Conservation (phyloP, 768 basidiomycete genomes). For the Pisolithus microcarpus region DNA sequence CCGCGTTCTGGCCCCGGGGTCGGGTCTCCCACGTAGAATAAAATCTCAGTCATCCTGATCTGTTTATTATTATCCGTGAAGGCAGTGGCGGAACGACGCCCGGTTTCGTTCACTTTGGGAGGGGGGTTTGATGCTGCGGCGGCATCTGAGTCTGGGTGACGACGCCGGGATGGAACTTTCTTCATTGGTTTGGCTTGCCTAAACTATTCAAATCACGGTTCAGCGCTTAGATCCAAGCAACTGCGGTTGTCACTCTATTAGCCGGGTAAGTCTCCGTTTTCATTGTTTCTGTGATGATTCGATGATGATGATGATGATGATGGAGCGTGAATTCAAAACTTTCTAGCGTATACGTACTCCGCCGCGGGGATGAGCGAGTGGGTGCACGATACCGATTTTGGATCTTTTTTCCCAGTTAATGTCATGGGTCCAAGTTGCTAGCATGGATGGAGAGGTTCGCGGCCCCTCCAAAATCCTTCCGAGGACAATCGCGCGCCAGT, state of each 20-base stretch:
- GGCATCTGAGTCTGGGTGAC: conserved; percentile 58
- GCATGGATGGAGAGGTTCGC: too few relatives aligned
- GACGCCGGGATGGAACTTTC: conserved; percentile 59
- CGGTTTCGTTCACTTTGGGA: conserved; percentile 49
- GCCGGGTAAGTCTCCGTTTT: conserved; percentile 20
- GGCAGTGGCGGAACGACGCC: conserved; percentile 47
- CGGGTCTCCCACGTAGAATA: conserved; percentile 9
- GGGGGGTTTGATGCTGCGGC: conserved; percentile 48
- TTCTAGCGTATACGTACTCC: conserved; percentile 45
- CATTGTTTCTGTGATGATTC: not conserved
- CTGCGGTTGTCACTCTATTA: conserved; percentile 3
- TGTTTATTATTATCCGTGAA: conserved; percentile 50
- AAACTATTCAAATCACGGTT: not conserved
- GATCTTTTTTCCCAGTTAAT: conserved; percentile 1
- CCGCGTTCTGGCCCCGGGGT: not conserved
- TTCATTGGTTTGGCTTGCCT: conserved; percentile 46
- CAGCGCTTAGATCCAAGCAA: too few relatives aligned
- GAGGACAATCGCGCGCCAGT: conserved; percentile 45
- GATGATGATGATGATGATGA: not conserved
- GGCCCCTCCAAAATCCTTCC: conserved; percentile 51
- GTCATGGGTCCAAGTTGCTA: too few relatives aligned
- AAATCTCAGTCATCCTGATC: conserved; percentile 45
- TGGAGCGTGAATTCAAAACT: conserved; percentile 13
- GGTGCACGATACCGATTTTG: conserved; percentile 3
- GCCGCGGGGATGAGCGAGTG: conserved; percentile 66